Evolutionary conservation across 495 filamentous ascomycete species (phyloP).

Genomic region (Entonaema liquescens): DNA sequence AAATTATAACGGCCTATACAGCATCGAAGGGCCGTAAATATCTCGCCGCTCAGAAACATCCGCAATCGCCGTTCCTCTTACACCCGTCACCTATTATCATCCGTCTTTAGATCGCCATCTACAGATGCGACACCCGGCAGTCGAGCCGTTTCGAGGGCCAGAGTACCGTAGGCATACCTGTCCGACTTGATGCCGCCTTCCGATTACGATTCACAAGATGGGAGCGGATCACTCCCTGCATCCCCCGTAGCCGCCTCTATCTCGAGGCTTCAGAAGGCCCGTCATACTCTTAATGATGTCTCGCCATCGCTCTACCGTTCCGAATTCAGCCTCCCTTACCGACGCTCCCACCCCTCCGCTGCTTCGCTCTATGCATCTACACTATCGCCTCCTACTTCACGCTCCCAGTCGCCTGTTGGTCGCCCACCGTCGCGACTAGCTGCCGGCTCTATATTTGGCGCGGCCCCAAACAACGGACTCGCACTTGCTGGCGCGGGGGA

Average conservation of each 20-base stretch:
- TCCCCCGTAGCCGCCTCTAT: constrained; percentile 54
- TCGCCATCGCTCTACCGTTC: constrained; percentile 50
- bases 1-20: not conserved
- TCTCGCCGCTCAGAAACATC: not conserved
- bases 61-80: not conserved
- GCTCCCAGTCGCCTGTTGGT: constrained; percentile 67
- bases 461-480: constrained; percentile 48
- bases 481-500: constrained; percentile 59
- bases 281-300: constrained; percentile 48
- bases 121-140: constrained; percentile 31
- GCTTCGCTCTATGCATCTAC: constrained; percentile 67
- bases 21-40: not conserved
- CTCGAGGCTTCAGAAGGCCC: constrained; percentile 48
- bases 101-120: not conserved
- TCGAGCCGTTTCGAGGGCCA: constrained; percentile 28
- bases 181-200: constrained; percentile 54
- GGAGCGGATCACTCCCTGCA: constrained; percentile 50
- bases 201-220: constrained; percentile 52
- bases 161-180: constrained; percentile 10
- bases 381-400: constrained; percentile 60
- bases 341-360: constrained; percentile 64
- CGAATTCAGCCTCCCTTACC: constrained; percentile 58
- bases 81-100: not conserved
- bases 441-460: constrained; percentile 59
- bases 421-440: constrained; percentile 61